phyloP scores from a whole-genome alignment of 2,329 filamentous ascomycete genomes.

The Talaromyces atroroseus region DNA sequence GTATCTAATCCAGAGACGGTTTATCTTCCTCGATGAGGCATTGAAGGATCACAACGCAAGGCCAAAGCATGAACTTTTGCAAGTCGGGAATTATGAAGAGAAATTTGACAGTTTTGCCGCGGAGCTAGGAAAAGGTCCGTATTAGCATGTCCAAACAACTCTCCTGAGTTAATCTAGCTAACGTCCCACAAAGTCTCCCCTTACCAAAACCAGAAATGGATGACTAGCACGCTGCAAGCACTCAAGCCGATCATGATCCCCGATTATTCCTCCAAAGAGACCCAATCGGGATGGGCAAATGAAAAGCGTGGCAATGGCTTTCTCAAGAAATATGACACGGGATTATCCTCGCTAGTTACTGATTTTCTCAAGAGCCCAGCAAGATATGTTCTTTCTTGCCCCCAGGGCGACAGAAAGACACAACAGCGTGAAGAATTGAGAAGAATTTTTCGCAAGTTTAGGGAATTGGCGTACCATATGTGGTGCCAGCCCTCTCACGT shows the following conservation, averaged over 20 bases:
- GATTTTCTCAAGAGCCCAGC: neutral
- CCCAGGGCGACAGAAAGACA: neutral
- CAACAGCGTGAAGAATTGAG: neutral
- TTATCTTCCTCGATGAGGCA: constrained; percentile 2
- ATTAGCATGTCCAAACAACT: too few species aligned
- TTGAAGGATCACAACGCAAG: neutral
- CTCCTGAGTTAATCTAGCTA: neutral
- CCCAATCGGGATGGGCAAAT: too few species aligned
- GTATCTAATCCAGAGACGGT: neutral
- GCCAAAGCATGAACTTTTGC: neutral
- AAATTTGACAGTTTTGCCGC: neutral
- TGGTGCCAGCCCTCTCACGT: neutral
- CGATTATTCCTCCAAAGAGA: neutral
- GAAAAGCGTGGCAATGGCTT: neutral
- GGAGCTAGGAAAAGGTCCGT: neutral
- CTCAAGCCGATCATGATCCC: neutral
- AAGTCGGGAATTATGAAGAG: neutral
- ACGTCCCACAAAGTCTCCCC: neutral
- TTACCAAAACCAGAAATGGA: neutral
- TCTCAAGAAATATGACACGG: neutral
- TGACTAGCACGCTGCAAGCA: neutral
- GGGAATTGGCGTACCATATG: constrained; percentile 4
- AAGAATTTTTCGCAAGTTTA: constrained; percentile 1
- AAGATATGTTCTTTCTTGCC: neutral
- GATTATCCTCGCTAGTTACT: neutral